Percentiles rank a stretch among this genome's conserved stretches.
Conservation (phyloP, 768 basidiomycete species). For the Lentinula detonsa region DNA sequence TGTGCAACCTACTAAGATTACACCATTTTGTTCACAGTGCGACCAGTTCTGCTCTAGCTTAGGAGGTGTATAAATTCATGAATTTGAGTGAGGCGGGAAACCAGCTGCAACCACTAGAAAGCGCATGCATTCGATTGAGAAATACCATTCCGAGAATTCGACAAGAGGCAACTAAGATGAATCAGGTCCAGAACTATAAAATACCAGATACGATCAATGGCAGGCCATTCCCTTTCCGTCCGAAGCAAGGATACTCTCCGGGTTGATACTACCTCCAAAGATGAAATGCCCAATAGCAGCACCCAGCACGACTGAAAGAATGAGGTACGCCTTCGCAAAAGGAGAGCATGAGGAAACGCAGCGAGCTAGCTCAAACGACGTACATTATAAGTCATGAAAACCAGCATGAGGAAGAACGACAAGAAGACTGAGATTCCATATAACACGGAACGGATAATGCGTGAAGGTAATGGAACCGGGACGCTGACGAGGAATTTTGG, state of each 20-base stretch:
- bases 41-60: too few species aligned
- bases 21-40: too few species aligned
- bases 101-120: too few species aligned
- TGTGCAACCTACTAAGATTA: too few species aligned
- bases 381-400: constrained; percentile 97
- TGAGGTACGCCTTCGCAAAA: constrained; percentile 71
- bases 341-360: not conserved
- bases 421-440: constrained; percentile 76
- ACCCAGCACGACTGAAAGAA: constrained; percentile 74
- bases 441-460: constrained; percentile 54
- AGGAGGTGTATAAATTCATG: too few species aligned
- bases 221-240: constrained; percentile 73
- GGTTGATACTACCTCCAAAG: constrained; percentile 61
- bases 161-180: not conserved
- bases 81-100: too few species aligned
- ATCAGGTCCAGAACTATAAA: not conserved
- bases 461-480: constrained; percentile 41
- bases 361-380: not conserved
- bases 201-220: constrained; percentile 36
- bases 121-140: not conserved
- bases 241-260: constrained; percentile 48
- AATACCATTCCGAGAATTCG: not conserved
- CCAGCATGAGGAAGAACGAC: constrained; percentile 89
- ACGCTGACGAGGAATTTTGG: constrained; percentile 27
- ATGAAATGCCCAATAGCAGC: constrained; percentile 81